Evolutionary conservation across 345 rosid species (phyloP).

Genomic region (Syzygium grande): DNA sequence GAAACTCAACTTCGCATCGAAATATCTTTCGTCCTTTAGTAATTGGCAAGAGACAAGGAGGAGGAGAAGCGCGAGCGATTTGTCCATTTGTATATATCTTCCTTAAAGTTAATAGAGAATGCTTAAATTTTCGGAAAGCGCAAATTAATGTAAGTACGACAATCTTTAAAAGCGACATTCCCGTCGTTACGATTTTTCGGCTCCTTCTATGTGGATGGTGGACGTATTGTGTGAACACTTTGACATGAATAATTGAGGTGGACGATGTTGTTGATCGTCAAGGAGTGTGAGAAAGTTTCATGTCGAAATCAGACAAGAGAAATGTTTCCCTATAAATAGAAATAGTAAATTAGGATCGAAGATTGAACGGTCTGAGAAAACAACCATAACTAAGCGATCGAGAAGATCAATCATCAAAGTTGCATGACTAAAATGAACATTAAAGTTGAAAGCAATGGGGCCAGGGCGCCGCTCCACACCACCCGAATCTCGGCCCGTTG

Average conservation of each 20-base stretch:
- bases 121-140: not conserved
- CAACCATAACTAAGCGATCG: too few species aligned
- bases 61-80: not conserved
- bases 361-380: too few species aligned
- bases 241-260: not conserved
- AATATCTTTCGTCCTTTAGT: not conserved
- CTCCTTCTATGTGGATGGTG: not conserved
- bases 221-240: not conserved
- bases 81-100: not conserved
- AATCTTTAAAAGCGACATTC: not conserved
- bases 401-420: not conserved
- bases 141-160: not conserved
- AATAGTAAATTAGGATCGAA: fast-evolving
- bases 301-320: fast-evolving
- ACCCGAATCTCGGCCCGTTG: not conserved
- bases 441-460: not conserved
- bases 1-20: not conserved
- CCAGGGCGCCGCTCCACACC: fast-evolving
- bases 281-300: not conserved
- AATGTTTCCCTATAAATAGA: not conserved
- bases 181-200: not conserved
- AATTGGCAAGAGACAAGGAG: not conserved
- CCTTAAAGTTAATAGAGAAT: not conserved
- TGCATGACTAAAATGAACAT: not conserved
- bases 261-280: fast-evolving